Conservation (phyloP, 495 filamentous ascomycete genomes). For the Aspergillus egyptiacus region DNA sequence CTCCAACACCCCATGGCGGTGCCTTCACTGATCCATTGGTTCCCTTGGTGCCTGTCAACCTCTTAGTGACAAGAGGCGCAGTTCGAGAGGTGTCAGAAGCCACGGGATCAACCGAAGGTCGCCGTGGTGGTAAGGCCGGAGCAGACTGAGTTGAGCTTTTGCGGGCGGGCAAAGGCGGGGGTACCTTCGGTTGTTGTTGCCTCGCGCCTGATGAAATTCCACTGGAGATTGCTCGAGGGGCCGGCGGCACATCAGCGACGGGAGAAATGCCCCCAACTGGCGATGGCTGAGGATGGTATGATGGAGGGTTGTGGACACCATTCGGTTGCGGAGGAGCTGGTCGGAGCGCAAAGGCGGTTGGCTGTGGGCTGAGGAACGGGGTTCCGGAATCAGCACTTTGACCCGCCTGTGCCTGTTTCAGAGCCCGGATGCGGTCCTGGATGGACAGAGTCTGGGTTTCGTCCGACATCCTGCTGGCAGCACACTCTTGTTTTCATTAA, state of each 20-base stretch:
- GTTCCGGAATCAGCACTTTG: conserved; percentile 26
- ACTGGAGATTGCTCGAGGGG: conserved; percentile 15
- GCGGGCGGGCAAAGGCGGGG: conserved; percentile 51
- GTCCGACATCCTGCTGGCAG: conserved; percentile 23
- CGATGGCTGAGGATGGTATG: conserved; percentile 24
- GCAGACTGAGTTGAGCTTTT: conserved; percentile 35
- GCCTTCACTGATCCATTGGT: conserved; percentile 29
- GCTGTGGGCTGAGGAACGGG: conserved; percentile 17
- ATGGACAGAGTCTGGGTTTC: conserved; percentile 46
- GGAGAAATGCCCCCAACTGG: background rate
- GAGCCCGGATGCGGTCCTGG: conserved; percentile 51
- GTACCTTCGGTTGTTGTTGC: conserved; percentile 34
- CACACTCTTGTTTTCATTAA: background rate
- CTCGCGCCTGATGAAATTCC: conserved; percentile 20
- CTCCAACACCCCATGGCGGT: conserved; percentile 41
- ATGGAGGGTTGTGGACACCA: conserved; percentile 30
- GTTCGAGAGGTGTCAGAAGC: conserved; percentile 35
- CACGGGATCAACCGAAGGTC: conserved; percentile 35
- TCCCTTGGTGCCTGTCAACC: conserved; percentile 26
- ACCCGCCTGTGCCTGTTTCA: conserved; percentile 53
- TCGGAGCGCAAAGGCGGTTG: conserved; percentile 27
- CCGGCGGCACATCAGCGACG: conserved; percentile 21
- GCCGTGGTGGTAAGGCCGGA: conserved; percentile 38
- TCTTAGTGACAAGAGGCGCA: conserved; percentile 34
- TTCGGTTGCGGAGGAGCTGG: conserved; percentile 38